Base-by-base conservation (phyloP, 2,329 filamentous ascomycete species). In the Diaporthe batatas region DNA sequence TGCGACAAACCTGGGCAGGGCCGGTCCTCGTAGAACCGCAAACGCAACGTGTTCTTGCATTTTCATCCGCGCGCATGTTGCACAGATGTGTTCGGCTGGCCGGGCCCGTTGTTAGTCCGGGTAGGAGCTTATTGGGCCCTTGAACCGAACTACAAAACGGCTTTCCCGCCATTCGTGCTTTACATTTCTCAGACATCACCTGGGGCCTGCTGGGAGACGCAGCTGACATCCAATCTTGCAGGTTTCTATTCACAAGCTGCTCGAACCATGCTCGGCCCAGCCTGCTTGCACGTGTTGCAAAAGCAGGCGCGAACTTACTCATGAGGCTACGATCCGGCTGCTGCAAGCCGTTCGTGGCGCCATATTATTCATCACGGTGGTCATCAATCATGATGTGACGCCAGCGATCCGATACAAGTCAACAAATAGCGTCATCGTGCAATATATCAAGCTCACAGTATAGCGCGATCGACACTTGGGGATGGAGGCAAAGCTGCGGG, bases 381-480 rank as follows among this genome's bases (percentile, higher is more conserved):
- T 67, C 62, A 47, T 1, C n/a, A 5, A 47, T 1, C n/a, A 5
- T 25, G n/a, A 51, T 53, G 16, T 21, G 12, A 67, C 58, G 39
- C 39, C 21, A 62, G 32, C 18, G 47, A 8, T 39, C 7, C 23
- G 32, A 59, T 51, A 4, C 16, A 7, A 11, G 18, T n/a, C 23
- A 29, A 51, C 23, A 58, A 29, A 49, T 51, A 49, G 23, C 25
- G 44, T 36, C 62, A 36, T 53, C 6, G 7, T 49, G 32, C n/a
- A 67, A 67, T 67, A 53, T 16, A 39, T 67, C 32, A 67, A 67
- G 32, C 14, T 53, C 51, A 39, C 29, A 14, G 12, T 53, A 39
- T 53, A 12, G 18, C 3, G 14, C 32, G 12, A 23, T 14, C 16
- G 29, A 39, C 29, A 29, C 34, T 51, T n/a, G 16, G 21, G 29